Conservation (phyloP, 139 green algal species). For the Mychonastes homosphaera region DNA sequence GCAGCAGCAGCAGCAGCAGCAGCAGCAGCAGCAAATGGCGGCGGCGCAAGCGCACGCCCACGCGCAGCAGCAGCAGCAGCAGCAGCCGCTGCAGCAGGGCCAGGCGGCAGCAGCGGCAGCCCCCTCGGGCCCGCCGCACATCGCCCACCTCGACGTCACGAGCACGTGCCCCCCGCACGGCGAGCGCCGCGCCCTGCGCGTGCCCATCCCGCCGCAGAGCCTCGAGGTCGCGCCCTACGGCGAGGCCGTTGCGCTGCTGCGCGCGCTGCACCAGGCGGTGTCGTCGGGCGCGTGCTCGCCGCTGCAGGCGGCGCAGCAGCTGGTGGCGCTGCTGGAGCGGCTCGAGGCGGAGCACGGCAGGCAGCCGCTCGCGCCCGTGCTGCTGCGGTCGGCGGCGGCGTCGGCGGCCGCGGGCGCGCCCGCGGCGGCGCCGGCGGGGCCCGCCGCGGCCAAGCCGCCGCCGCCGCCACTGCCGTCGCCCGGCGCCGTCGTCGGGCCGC, state of each 20-base stretch:
- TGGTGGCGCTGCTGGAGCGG: slow-evolving; percentile 26
- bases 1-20: not conserved
- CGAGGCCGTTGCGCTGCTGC: slow-evolving; percentile 25
- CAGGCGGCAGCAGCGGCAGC: not conserved
- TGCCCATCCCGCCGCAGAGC: slow-evolving; percentile 18
- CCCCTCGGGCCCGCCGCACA: not conserved
- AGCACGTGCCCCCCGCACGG: too few relatives aligned
- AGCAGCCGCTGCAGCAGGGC: slow-evolving; percentile 1
- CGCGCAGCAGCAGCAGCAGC: not conserved
- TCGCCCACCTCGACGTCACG: slow-evolving; percentile 4
- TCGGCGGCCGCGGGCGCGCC: not conserved
- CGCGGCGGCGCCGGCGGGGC: not conserved
- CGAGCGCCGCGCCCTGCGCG: slow-evolving; percentile 24
- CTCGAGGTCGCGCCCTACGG: slow-evolving; percentile 16
- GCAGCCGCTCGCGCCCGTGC: not conserved
- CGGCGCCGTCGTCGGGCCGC: too few relatives aligned
- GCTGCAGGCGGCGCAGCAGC: slow-evolving; percentile 34
- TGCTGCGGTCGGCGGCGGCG: slow-evolving; percentile 6
- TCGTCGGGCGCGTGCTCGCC: slow-evolving; percentile 15
- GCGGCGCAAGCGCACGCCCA: not conserved
- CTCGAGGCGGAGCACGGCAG: slow-evolving; percentile 18
- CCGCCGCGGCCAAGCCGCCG: not conserved
- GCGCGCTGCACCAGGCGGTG: slow-evolving; percentile 27
- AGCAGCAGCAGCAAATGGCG: not conserved
- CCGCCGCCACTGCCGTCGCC: not conserved